A percentile compares a stretch with the other conserved stretches of the same genome.
Conservation (phyloP, 768 basidiomycete species). For the Gelatoporia subvermispora region DNA sequence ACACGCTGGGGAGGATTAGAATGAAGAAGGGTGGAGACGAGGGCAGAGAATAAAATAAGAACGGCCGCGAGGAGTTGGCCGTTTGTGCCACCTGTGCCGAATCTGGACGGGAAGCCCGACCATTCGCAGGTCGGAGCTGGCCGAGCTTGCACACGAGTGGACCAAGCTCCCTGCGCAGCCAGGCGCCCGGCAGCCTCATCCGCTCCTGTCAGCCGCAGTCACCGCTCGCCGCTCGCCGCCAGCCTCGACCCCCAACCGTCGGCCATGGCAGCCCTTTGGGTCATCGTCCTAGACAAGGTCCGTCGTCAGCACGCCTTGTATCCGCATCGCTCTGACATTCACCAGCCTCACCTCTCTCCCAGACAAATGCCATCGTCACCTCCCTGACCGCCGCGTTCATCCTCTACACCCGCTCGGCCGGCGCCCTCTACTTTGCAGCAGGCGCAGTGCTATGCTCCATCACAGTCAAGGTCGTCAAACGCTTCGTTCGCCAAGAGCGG, state of each 20-base stretch:
- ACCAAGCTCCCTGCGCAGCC: too few relatives aligned
- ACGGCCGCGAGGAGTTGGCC: background rate
- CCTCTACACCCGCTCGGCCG: constrained; percentile 60
- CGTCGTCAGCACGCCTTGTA: background rate
- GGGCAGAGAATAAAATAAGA: background rate
- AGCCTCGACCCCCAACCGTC: background rate
- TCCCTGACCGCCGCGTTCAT: constrained; percentile 42
- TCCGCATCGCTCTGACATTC: background rate
- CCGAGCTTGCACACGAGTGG: too few relatives aligned
- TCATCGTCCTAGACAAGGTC: constrained; percentile 1
- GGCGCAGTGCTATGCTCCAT: constrained; percentile 54
- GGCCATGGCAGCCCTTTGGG: background rate
- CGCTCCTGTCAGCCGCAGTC: background rate
- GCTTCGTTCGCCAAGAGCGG: constrained; percentile 57
- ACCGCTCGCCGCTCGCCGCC: background rate
- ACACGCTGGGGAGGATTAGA: background rate
- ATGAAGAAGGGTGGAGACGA: background rate
- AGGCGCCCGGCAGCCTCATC: too few relatives aligned
- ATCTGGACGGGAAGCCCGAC: background rate
- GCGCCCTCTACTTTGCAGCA: constrained; percentile 51
- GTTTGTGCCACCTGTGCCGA: background rate
- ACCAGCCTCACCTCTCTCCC: constrained; percentile 3
- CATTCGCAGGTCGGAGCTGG: too few relatives aligned
- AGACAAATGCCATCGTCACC: constrained; percentile 62
- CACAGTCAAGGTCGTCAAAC: constrained; percentile 60